These are phyloP conservation scores for Acanthamoeba healyi DNA, from an alignment of 208 protist species.

Conservation along the genomic window DNA sequence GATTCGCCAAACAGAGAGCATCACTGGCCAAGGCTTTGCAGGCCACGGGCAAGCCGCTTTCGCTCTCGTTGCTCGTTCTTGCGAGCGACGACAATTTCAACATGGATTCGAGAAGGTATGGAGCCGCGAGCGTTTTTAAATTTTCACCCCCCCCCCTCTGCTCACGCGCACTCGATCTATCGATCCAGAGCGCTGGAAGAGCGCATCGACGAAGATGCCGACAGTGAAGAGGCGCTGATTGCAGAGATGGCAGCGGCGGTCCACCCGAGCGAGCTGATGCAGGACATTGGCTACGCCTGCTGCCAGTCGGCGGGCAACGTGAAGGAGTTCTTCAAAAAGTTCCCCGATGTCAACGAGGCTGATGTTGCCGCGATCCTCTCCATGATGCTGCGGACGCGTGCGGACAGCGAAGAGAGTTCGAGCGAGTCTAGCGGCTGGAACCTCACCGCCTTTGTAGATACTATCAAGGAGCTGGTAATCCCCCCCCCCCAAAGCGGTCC, in stretches of 20 bases:
- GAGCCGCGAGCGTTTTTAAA: no score
- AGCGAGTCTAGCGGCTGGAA: conserved; percentile 82
- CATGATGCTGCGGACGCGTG: conserved; percentile 82
- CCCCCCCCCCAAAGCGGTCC: background rate
- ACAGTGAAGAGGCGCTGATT: conserved; percentile 40
- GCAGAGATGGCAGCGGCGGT: conserved; percentile 55
- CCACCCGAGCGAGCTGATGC: conserved; percentile 63
- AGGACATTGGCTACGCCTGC: conserved; percentile 80
- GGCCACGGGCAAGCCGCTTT: conserved; percentile 22
- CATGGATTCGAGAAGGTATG: conserved; percentile 21
- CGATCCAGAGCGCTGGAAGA: background rate
- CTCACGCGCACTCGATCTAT: background rate
- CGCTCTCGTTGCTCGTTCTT: conserved; percentile 19
- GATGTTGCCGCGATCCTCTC: conserved; percentile 82
- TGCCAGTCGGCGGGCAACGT: conserved; percentile 49
- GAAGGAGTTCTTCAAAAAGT: conserved; percentile 80
- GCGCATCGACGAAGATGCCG: conserved; percentile 14
- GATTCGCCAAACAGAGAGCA: conserved; percentile 28
- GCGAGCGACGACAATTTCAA: background rate
- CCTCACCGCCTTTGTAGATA: conserved; percentile 83
- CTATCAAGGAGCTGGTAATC: conserved; percentile 80
- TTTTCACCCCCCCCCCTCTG: no score
- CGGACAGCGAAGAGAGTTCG: conserved; percentile 16
- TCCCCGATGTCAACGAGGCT: conserved; percentile 74
- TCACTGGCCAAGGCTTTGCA: conserved; percentile 1